Evolutionary conservation across 352 stramenopile species (phyloP).

Genomic region (Globisporangium abappressorium): DNA sequence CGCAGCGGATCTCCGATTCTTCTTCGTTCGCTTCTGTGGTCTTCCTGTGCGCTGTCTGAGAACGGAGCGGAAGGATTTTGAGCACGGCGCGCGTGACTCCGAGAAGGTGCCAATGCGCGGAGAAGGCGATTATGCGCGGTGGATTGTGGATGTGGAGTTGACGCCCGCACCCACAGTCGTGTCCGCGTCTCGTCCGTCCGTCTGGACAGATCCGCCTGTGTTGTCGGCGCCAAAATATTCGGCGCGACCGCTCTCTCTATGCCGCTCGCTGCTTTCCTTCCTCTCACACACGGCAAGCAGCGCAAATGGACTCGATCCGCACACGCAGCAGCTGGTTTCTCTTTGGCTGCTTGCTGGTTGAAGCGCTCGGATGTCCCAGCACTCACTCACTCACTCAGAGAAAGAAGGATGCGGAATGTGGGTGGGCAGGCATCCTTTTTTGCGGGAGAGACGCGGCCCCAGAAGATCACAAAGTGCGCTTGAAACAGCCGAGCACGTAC

Average conservation of each 20-base stretch:
- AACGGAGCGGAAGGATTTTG: constrained; percentile 5
- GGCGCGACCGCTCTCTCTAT: constrained; percentile 5
- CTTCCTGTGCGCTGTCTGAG: not conserved
- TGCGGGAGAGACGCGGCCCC: constrained; percentile 14
- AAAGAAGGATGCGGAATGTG: not conserved
- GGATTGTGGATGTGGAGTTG: not conserved
- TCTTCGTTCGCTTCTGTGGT: not conserved
- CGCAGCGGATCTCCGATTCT: not conserved
- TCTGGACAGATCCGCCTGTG: constrained; percentile 5
- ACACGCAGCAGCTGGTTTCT: constrained; percentile 8
- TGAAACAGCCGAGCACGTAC: not conserved
- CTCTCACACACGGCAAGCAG: not conserved
- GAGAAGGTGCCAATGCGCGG: not conserved
- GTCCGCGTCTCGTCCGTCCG: not conserved
- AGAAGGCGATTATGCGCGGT: not conserved
- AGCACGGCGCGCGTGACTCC: not conserved
- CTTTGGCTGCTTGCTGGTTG: constrained; percentile 6
- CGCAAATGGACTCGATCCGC: not conserved
- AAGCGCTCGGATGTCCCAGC: constrained; percentile 11
- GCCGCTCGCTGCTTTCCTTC: not conserved
- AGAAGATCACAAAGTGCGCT: constrained; percentile 16
- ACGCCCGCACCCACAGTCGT: not conserved
- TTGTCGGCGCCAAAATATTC: constrained; percentile 9
- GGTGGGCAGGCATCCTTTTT: not conserved
- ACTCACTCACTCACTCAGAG: not conserved